Evolutionary conservation across 2,329 filamentous ascomycete species (phyloP), one percentile per base, ranked within the genome.

Genomic region (Boeremia exigua): DNA sequence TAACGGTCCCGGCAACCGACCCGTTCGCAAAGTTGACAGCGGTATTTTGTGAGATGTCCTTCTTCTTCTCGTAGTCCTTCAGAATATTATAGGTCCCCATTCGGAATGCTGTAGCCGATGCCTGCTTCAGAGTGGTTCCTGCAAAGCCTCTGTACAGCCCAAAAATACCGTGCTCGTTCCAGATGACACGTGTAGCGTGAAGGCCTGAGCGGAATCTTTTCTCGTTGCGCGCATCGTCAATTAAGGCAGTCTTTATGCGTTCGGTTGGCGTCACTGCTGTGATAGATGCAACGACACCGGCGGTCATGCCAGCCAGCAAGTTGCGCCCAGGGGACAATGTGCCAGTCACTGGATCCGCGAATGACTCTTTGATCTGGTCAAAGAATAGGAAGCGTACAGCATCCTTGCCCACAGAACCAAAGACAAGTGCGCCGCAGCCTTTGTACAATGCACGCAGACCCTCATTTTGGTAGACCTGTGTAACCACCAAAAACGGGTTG

Each of bases 231-330:
- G 84, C 84, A 64, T 88, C 85, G 67, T 88, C 85, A 56, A 88
- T 88, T 6, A 89, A 68, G 0, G 86, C 86, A 1, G 87, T 90
- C 69, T 89, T 90, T 66, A 90, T 84, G 14, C 87, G 79, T 65
- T 90, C 87, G 0, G 85, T 88, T 0, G 87, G 87, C 2, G 87
- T 90, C 1, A 90, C 87, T 1, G 86, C 86, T n/a, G 83, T 80
- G 0, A 87, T 78, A 50, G 81, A 85, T 15, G 87, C 86, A 0
- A 87, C 80, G 0, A 86, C 80, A 0, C 87, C 87, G 0, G 85
- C 84, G 1, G 79, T 75, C 84, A 89, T 88, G 8, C 87, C 87
- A 5, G 86, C 86, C 0, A 84, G 66, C n/a, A 89, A 79, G 34
- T 84, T 87, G 2, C 82, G 75, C 0, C 78, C 65, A 0, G 86